phyloP scores from a whole-genome alignment of 2,329 filamentous ascomycete genomes.

The Macroventuria anomochaeta region DNA sequence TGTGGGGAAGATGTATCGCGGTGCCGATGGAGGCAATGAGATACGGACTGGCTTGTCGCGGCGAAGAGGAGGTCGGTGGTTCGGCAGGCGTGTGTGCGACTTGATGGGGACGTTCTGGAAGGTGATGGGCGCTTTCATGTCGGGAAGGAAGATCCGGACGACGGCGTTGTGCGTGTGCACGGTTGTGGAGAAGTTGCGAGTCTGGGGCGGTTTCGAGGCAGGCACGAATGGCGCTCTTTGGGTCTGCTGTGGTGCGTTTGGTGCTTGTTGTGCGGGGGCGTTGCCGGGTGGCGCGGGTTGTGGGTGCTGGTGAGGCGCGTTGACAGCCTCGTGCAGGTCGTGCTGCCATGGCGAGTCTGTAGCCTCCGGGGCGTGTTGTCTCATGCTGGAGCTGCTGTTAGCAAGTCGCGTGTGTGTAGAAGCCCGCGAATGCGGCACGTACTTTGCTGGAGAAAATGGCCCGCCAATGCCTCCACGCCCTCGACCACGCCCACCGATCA shows the following conservation, averaged over 20 bases:
- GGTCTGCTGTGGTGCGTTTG: conserved; percentile 29
- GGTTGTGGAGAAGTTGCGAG: conserved; percentile 74
- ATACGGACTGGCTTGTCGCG: conserved; percentile 96
- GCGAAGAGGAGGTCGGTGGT: conserved; percentile 90
- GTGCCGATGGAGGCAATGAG: conserved; percentile 78
- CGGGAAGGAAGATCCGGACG: conserved; percentile 79
- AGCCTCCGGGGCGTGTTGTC: conserved; percentile 55
- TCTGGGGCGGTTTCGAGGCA: conserved; percentile 43
- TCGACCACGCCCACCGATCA: conserved; percentile 65
- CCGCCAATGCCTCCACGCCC: conserved; percentile 61
- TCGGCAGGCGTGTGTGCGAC: conserved; percentile 91
- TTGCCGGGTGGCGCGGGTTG: conserved; percentile 21
- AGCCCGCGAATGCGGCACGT: conserved; percentile 45
- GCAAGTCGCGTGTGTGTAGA: background rate
- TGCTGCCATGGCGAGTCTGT: conserved; percentile 86
- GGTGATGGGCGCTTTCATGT: conserved; percentile 72
- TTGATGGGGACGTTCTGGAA: conserved; percentile 82
- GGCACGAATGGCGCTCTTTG: conserved; percentile 29
- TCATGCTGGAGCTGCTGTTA: conserved; percentile 50
- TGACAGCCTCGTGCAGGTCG: conserved; percentile 82
- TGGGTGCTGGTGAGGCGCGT: conserved; percentile 45
- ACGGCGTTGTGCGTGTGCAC: conserved; percentile 84
- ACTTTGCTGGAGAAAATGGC: conserved; percentile 66
- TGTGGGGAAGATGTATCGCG: conserved; percentile 90
- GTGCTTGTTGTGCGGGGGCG: conserved; percentile 26